Evolutionary conservation across 108 stramenopile genomes (phyloP), one percentile per base, ranked within the genome.

Genomic region (Fistulifera pelliculosa): DNA sequence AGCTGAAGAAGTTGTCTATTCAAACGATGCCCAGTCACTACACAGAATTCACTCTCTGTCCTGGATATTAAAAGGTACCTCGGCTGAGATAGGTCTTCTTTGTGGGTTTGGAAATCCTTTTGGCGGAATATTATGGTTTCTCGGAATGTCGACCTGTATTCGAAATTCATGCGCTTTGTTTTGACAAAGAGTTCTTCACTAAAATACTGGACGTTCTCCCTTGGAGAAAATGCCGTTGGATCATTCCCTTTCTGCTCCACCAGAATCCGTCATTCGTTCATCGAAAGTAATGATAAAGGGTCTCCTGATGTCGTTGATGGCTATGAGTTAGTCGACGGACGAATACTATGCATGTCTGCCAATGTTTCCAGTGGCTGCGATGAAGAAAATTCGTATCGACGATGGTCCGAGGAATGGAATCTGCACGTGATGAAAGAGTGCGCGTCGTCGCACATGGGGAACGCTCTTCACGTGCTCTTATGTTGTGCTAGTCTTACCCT

Each of bases 241-340:
- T 75, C 53, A 49, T 70, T 12, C 43, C 83, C 22, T 38, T 28
- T 26, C n/a, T 40, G 42, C 51, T 47, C 43, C n/a, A 65, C 68
- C 19, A 24, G 45, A 41, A 52, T 27, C 1, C 66, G 38, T 1
- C 27, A 39, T 17, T 45, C 28, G 41, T 11, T 22, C 27, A 25
- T 28, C 24, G 21, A 55, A 31, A 38, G 42, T 16, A 60, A 18
- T 27, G 21, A 49, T 78, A 31, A 17, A 47, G 77, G 70, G 1
- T 59, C 63, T 31, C 41, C 50, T 19, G 70, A 70, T 39, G 73
- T 68, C 26, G 66, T 65, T 24, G 47, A 51, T 49, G 70, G 70
- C 43, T 73, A 64, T 54, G 61, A 70, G 48, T 28, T 75, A 8
- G 40, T 78, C 13, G 77, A 78, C 52, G 47, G 25, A 22, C 3